Conservation (phyloP, 75 land plant species). For the Azolla pinnata region DNA sequence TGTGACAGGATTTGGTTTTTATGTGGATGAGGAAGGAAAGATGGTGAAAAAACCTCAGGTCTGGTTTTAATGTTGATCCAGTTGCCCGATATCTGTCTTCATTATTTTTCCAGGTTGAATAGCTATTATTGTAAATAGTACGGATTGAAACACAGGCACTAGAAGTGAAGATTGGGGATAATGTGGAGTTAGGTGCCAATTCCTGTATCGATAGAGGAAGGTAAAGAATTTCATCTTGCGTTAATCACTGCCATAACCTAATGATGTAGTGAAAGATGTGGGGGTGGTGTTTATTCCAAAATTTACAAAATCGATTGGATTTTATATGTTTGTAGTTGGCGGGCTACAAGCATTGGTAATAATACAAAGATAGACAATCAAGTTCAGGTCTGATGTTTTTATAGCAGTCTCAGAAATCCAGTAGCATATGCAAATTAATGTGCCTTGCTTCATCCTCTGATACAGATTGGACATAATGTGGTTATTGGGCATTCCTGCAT, state of each 20-base stretch:
- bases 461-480: constrained; percentile 91
- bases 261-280: too few species aligned
- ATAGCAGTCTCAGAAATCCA: too few species aligned
- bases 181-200: constrained; percentile 94
- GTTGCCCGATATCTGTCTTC: not conserved
- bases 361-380: constrained; percentile 88
- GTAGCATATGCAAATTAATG: too few species aligned
- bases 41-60: constrained; percentile 86
- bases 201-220: constrained; percentile 95
- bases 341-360: constrained; percentile 81
- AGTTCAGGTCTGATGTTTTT: constrained; percentile 63
- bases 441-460: not conserved
- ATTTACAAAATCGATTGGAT: too few species aligned
- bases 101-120: too few species aligned
- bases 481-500: constrained; percentile 72
- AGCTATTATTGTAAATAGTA: too few species aligned
- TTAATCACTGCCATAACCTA: too few species aligned
- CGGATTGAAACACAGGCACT: constrained; percentile 47
- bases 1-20: constrained; percentile 76
- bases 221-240: too few species aligned
- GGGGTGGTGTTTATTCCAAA: too few species aligned
- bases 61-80: too few species aligned
- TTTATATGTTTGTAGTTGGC: constrained; percentile 61
- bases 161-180: constrained; percentile 52
- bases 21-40: constrained; percentile 42